These are phyloP conservation scores for Arachis monticola DNA, from an alignment of 331 rosid genomes.

Conservation along the genomic window DNA sequence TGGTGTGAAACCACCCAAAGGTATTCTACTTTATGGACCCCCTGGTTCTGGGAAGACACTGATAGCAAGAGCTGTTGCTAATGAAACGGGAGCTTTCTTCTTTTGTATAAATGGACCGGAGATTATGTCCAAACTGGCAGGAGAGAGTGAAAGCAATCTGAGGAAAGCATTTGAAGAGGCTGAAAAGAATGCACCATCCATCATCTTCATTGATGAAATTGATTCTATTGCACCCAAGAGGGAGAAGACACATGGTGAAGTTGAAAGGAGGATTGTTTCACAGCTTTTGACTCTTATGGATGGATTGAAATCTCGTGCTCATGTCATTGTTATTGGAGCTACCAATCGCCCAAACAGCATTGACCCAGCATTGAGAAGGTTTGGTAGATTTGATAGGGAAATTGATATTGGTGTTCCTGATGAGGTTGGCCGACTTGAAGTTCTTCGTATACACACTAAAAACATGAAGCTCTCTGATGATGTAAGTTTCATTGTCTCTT, in stretches of 20 bases:
- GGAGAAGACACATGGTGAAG: conserved; percentile 79
- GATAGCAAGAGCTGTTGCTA: conserved; percentile 74
- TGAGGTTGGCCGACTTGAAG: conserved; percentile 80
- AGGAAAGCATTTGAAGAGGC: conserved; percentile 79
- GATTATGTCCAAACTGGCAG: conserved; percentile 79
- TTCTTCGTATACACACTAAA: conserved; percentile 74
- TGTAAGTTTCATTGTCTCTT: conserved; percentile 46
- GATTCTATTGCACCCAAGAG: conserved; percentile 79
- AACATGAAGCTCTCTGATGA: conserved; percentile 82
- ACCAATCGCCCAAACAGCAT: conserved; percentile 79
- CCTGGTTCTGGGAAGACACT: conserved; percentile 80
- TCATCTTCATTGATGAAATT: conserved; percentile 73
- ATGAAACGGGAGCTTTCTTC: conserved; percentile 81
- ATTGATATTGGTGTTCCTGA: conserved; percentile 80
- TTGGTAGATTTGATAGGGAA: conserved; percentile 80
- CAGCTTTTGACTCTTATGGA: conserved; percentile 81
- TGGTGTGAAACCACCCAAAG: conserved; percentile 81
- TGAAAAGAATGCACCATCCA: conserved; percentile 78
- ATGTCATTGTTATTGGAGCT: conserved; percentile 76
- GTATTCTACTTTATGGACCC: conserved; percentile 76
- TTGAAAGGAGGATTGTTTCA: conserved; percentile 75
- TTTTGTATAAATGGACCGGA: conserved; percentile 73
- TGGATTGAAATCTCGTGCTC: conserved; percentile 71
- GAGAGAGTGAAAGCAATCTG: conserved; percentile 83
- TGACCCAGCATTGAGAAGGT: conserved; percentile 73